Evolutionary conservation across 1,284 basidiomycete genomes (phyloP), one percentile per base, ranked within the genome.

Genomic region (Erythrobasidium hasegawianum): DNA sequence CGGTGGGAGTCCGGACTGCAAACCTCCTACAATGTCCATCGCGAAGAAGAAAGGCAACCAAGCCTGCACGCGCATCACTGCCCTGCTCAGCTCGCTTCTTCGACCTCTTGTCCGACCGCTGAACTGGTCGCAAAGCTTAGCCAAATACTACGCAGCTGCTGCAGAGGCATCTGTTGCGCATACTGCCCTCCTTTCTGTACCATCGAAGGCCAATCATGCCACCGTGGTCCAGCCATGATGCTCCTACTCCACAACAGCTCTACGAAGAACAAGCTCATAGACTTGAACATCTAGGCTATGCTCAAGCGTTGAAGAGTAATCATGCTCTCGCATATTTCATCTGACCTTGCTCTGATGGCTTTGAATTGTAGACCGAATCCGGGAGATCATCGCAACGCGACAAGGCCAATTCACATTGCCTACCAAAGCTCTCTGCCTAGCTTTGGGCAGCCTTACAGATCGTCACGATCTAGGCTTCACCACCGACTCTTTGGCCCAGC

Each of bases 341-440:
- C n/a, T n/a, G n/a, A n/a, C n/a, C n/a, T n/a, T n/a, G n/a, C n/a
- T n/a, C n/a, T n/a, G n/a, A n/a, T n/a, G n/a, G n/a, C n/a, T n/a
- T n/a, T n/a, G n/a, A n/a, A n/a, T n/a, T n/a, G n/a, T 11, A 33
- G 33, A 33, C 11, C 33, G 33, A 33, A 33, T 33, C 11, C 33
- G 11, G 50, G 18, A 27, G 22, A 29, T 29, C 24, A 53, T 29
- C 7, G 7, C 7, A 26, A 33, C 33, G 33, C 33, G 33, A 33
- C 33, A 53, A 9, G 24, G 22, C 50, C 4, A 27, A 3, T 26
- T 53, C 16, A n/a, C 43, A 14, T 2, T 18, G 24, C 62, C 62
- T 10, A 41, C 22, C 26, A 33, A 45, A 22, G 62, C 62, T 2
- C 29, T 65, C 2, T 58, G 55, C 22, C 27, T 65, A 14, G 62